Conservation (phyloP, 208 protist genomes). For the Trichomonas tenax region DNA sequence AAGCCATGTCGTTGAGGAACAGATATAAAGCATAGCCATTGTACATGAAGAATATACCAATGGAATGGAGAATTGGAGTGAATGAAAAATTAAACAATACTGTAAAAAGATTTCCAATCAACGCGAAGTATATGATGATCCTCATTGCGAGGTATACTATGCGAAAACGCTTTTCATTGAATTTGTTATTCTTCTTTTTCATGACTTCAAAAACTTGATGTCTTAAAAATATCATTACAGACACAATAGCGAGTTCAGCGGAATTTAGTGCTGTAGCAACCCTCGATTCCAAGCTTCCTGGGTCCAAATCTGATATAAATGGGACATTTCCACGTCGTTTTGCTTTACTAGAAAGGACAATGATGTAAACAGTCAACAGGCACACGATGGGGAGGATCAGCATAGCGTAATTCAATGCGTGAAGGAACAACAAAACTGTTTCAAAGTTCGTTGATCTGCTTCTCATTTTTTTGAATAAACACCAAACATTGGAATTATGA, state of each 20-base stretch:
- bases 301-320: neutral
- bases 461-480: too few species aligned
- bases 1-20: neutral
- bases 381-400: neutral
- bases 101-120: neutral
- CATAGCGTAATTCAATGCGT: neutral
- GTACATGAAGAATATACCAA: neutral
- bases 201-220: neutral
- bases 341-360: neutral
- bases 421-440: neutral
- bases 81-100: neutral
- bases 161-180: neutral
- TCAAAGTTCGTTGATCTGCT: too few species aligned
- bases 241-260: neutral
- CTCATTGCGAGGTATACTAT: neutral
- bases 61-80: neutral
- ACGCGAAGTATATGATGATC: neutral
- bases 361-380: neutral
- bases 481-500: too few species aligned
- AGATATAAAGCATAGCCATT: neutral
- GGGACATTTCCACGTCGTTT: neutral
- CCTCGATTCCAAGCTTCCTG: neutral
- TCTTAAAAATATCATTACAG: neutral
- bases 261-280: neutral
- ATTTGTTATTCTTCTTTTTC: neutral